Base-by-base conservation (phyloP, 208 protist species). In the Acanthamoeba healyi region DNA sequence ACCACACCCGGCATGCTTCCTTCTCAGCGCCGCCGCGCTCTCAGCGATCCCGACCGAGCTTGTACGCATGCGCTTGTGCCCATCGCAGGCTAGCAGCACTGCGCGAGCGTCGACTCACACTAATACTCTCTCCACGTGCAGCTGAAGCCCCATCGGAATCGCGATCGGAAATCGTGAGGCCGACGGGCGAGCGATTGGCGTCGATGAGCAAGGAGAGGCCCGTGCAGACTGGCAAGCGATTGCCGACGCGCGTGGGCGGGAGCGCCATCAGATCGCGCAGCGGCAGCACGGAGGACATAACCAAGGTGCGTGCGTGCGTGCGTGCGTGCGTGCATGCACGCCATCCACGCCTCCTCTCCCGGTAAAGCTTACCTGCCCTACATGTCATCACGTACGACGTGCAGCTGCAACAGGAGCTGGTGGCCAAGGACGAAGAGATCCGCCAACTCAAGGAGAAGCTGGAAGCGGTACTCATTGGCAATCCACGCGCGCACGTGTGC, bases 121-220 rank as follows among this genome's bases (percentile, higher is more conserved):
- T 15, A 51, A 9, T 19, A 15, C 46, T 9, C 46, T 51, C 46
- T 19, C 9, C 17, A 51, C 17, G 46, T 51, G 46, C 17, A 51
- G n/a, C 58, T 26, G 58, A 51, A 51, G 46, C 46, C 0, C 46
- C 58, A 24, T 12, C 9, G n/a, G 63, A 72, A 5, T 72, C 63
- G 5, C 24, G 26, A 29, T 72, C 63, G 29, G 63, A 72, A 29
- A 72, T 72, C 63, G 63, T 72, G 63, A 72, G 63, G 63, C 63
- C 63, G 36, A 22, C 32, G 7, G n/a, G 26, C 17, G 77, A n/a
- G 40, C 40, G 77, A 1, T 54, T 86, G 38, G 44, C 44, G 9
- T 86, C 77, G 49, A 49, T 86, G 77, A 86, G 44, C 49, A 49
- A 61, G 77, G 77, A 86, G 24, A 14, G 36, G 10, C 77, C 77